phyloP scores from a whole-genome alignment of 2,329 filamentous ascomycete species.

The Alternaria hordeiaustralica region DNA sequence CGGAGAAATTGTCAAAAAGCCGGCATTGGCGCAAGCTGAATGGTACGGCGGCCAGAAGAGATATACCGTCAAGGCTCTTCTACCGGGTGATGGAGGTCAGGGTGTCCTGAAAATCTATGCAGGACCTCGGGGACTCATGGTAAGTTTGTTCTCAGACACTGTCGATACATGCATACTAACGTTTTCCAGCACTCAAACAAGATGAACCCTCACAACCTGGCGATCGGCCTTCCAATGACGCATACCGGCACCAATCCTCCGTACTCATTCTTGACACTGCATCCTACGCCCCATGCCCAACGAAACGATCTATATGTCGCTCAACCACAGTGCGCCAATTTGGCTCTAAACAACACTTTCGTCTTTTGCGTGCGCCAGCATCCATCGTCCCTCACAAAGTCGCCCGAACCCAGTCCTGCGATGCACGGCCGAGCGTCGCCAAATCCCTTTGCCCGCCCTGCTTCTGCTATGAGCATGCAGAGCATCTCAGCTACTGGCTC shows the following conservation, averaged over 20 bases:
- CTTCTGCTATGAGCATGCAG: slow-evolving; percentile 67
- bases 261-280: slow-evolving; percentile 90
- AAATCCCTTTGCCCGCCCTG: slow-evolving; percentile 60
- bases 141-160: slow-evolving; percentile 29
- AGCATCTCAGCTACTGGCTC: slow-evolving; percentile 61
- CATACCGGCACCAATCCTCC: slow-evolving; percentile 92
- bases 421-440: slow-evolving; percentile 58
- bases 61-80: slow-evolving; percentile 89
- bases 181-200: slow-evolving; percentile 78
- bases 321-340: slow-evolving; percentile 87
- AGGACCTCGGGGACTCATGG: slow-evolving; percentile 91
- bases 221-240: slow-evolving; percentile 85
- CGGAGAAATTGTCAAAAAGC: slow-evolving; percentile 83
- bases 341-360: slow-evolving; percentile 96
- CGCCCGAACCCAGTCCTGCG: slow-evolving; percentile 44
- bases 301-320: slow-evolving; percentile 96
- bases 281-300: slow-evolving; percentile 97
- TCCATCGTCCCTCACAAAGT: slow-evolving; percentile 64
- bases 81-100: slow-evolving; percentile 90
- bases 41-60: slow-evolving; percentile 88
- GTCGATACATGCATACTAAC: slow-evolving; percentile 20
- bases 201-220: slow-evolving; percentile 91
- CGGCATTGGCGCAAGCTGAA: slow-evolving; percentile 86
- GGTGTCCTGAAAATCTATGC: slow-evolving; percentile 91
- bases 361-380: slow-evolving; percentile 96